Percentiles rank a stretch among this genome's conserved stretches.
These are phyloP conservation scores for Lentinula sp. DNA, from an alignment of 768 basidiomycete genomes.

Conservation along the genomic window DNA sequence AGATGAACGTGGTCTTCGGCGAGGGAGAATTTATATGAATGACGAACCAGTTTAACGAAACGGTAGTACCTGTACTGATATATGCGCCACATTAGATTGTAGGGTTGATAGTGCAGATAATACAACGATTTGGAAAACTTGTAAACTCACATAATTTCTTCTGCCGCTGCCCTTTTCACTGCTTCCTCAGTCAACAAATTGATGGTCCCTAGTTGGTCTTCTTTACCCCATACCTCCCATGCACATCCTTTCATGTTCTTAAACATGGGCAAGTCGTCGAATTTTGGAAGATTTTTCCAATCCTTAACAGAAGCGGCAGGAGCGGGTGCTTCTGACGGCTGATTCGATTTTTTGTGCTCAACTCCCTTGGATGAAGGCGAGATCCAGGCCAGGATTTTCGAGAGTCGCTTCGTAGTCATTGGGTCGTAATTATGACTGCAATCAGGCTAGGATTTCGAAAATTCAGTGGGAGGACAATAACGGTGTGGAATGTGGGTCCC, in stretches of 20 bases:
- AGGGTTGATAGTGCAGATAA: neutral
- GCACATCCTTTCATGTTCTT: constrained; percentile 50
- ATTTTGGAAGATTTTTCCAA: constrained; percentile 4
- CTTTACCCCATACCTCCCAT: constrained; percentile 62
- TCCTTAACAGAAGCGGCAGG: neutral
- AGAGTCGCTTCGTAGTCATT: constrained; percentile 5
- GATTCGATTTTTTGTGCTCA: neutral
- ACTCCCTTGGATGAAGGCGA: neutral
- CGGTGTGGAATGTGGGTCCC: neutral
- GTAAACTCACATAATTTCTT: constrained; percentile 48
- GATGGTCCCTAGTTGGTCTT: constrained; percentile 62
- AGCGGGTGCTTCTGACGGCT: neutral
- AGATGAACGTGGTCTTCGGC: neutral
- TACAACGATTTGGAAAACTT: neutral
- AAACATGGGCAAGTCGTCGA: constrained; percentile 31
- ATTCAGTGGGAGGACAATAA: neutral
- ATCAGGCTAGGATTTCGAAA: no score
- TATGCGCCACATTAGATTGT: neutral
- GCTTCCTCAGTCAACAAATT: constrained; percentile 59
- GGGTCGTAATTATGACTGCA: no score
- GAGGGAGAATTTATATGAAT: neutral
- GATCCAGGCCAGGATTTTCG: neutral
- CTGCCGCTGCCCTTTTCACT: constrained; percentile 49
- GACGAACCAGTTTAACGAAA: constrained; percentile 55
- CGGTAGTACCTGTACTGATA: constrained; percentile 42